Conservation (phyloP, 2,329 filamentous ascomycete species). For the Colletotrichum sp. region DNA sequence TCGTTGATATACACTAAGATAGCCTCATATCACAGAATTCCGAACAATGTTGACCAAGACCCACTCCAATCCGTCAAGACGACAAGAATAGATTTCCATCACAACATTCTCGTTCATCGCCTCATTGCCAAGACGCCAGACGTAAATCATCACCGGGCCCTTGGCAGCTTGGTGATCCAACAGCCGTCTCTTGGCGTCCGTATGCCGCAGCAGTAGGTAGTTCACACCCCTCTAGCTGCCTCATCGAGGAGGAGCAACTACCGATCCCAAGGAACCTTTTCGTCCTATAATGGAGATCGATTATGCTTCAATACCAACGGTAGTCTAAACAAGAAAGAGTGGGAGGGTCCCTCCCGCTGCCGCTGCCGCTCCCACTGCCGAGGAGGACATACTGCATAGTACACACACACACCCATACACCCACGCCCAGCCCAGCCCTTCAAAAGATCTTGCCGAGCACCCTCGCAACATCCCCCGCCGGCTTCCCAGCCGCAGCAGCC, state of each 20-base stretch:
- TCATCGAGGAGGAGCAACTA: not conserved
- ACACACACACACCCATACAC: not conserved
- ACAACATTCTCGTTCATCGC: not conserved
- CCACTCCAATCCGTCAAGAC: not conserved
- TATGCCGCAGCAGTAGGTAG: not conserved
- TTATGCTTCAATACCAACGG: not conserved
- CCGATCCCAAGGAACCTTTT: conserved; percentile 5
- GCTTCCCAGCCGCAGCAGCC: conserved; percentile 50
- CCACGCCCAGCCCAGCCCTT: not conserved
- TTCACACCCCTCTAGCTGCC: not conserved
- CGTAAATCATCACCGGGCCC: not conserved
- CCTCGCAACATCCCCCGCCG: conserved; percentile 62
- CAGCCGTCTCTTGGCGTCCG: not conserved
- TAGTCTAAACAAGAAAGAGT: not conserved
- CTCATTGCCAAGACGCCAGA: conserved; percentile 2
- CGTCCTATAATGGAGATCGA: not conserved
- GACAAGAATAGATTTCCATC: not conserved
- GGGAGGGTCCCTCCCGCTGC: not conserved
- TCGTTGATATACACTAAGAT: too few species aligned
- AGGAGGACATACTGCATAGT: not conserved
- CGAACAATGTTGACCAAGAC: not conserved
- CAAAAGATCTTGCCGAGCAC: conserved; percentile 71
- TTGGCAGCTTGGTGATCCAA: not conserved
- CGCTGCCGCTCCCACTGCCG: not conserved
- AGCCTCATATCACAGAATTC: fast-evolving